These are phyloP conservation scores for Xylaria scruposa DNA, from an alignment of 495 filamentous ascomycete genomes.

Conservation along the genomic window DNA sequence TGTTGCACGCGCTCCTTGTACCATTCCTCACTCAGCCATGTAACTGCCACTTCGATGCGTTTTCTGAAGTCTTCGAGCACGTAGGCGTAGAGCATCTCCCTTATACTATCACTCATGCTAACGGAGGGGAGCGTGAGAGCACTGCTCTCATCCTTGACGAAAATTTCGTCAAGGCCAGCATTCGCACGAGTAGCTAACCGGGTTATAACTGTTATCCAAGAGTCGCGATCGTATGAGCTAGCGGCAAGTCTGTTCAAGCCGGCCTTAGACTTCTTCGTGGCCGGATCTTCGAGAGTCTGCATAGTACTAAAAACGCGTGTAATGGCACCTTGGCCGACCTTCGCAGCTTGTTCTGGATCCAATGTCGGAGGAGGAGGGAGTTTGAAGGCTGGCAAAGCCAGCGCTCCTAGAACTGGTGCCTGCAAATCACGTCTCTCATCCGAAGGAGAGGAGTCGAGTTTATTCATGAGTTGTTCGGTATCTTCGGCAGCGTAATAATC, in stretches of 20 bases:
- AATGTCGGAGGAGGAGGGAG: slow-evolving; percentile 80
- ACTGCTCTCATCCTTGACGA: slow-evolving; percentile 59
- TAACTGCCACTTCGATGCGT: slow-evolving; percentile 83
- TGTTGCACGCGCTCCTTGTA: slow-evolving; percentile 81
- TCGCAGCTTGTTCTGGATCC: slow-evolving; percentile 67
- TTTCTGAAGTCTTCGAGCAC: slow-evolving; percentile 89
- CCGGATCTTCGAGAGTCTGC: slow-evolving; percentile 63
- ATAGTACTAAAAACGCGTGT: slow-evolving; percentile 80
- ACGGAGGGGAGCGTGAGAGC: slow-evolving; percentile 33
- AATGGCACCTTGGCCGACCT: slow-evolving; percentile 72
- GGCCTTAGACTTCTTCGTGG: slow-evolving; percentile 59
- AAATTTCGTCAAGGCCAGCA: slow-evolving; percentile 65
- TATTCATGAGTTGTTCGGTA: slow-evolving; percentile 73
- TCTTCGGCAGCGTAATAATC: slow-evolving; percentile 77
- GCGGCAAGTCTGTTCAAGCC: slow-evolving; percentile 87
- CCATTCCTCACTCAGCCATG: slow-evolving; percentile 98
- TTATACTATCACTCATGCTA: slow-evolving; percentile 68
- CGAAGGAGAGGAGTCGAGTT: slow-evolving; percentile 68
- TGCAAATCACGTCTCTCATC: slow-evolving; percentile 47
- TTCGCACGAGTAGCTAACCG: slow-evolving; percentile 84
- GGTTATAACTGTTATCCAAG: slow-evolving; percentile 87
- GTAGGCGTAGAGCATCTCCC: slow-evolving; percentile 80
- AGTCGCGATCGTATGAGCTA: slow-evolving; percentile 83
- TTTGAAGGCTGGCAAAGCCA: slow-evolving; percentile 70
- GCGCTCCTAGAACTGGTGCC: slow-evolving; percentile 33